Percentiles rank a stretch among this genome's conserved stretches.
phyloP scores from a whole-genome alignment of 768 basidiomycete species.

The Rhodotorula sphaerocarpa region DNA sequence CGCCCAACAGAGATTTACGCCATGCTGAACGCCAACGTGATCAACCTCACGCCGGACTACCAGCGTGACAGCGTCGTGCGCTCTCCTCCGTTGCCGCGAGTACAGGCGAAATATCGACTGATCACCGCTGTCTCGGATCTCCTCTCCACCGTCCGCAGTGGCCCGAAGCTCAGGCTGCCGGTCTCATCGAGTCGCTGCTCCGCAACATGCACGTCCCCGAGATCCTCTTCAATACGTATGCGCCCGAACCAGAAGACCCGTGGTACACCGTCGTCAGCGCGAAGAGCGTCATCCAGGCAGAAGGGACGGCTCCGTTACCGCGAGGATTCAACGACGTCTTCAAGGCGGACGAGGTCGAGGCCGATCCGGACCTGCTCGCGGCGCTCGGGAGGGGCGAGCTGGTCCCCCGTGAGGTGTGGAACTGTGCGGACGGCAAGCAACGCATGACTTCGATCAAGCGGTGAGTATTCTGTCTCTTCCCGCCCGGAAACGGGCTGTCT shows the following conservation, averaged over 20 bases:
- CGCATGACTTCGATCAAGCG: slow-evolving; percentile 6
- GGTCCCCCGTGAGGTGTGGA: slow-evolving; percentile 8
- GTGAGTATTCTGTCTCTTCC: too few relatives aligned
- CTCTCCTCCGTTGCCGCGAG: background rate
- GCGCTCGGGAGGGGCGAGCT: background rate
- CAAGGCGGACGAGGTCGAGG: background rate
- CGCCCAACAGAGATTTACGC: slow-evolving; percentile 2
- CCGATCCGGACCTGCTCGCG: background rate
- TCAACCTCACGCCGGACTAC: slow-evolving; percentile 18
- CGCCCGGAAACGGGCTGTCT: too few relatives aligned
- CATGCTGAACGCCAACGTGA: background rate
- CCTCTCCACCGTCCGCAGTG: background rate
- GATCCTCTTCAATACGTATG: slow-evolving; percentile 27
- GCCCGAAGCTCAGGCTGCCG: background rate
- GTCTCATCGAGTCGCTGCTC: slow-evolving; percentile 16
- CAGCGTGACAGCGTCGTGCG: slow-evolving; percentile 20
- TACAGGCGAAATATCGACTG: background rate
- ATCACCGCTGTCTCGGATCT: background rate
- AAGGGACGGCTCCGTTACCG: too few relatives aligned
- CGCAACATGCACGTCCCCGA: slow-evolving; percentile 22
- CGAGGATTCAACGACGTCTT: too few relatives aligned
- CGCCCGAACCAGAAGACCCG: background rate
- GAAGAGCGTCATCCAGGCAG: background rate
- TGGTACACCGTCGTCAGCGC: background rate
- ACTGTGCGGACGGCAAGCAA: slow-evolving; percentile 23